Conservation (phyloP, 306 rosid genomes). For the Bauhinia variegata region DNA sequence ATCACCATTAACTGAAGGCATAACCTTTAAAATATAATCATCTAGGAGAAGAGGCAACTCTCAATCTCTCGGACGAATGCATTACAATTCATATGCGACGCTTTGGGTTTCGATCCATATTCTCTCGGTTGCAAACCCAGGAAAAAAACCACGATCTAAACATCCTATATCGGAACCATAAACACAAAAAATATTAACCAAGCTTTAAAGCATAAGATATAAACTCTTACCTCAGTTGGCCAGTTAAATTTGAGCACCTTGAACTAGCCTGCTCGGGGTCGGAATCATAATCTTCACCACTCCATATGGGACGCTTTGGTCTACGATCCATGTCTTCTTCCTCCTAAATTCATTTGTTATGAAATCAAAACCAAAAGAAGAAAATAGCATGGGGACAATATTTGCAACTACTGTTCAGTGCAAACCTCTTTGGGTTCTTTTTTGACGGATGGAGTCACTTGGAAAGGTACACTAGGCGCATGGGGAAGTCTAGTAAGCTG, state of each 20-base stretch:
- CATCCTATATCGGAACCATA: not conserved
- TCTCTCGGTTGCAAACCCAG: not conserved
- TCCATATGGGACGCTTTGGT: slow-evolving; percentile 82
- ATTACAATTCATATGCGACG: too few species aligned
- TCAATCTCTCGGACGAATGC: not conserved
- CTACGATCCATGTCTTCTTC: slow-evolving; percentile 76
- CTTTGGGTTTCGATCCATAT: too few species aligned
- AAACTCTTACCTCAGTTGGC: slow-evolving; percentile 45
- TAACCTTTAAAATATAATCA: not conserved
- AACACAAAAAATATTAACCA: not conserved
- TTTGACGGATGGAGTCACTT: slow-evolving; percentile 59
- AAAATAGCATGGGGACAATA: slow-evolving; percentile 8
- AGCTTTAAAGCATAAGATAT: slow-evolving; percentile 16
- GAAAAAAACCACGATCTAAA: slow-evolving; percentile 7
- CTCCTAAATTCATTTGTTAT: slow-evolving; percentile 49
- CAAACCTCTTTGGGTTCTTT: slow-evolving; percentile 79
- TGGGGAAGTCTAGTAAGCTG: slow-evolving; percentile 78
- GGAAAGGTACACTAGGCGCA: slow-evolving; percentile 86
- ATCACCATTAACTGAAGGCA: not conserved
- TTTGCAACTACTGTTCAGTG: slow-evolving; percentile 15
- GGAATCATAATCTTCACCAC: slow-evolving; percentile 79
- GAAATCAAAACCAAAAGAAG: slow-evolving; percentile 34
- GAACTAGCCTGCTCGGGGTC: slow-evolving; percentile 51
- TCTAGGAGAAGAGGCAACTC: not conserved
- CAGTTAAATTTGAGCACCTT: slow-evolving; percentile 30